Base-by-base conservation (phyloP, 768 basidiomycete genomes). In the Strobilomyces dryophilus region DNA sequence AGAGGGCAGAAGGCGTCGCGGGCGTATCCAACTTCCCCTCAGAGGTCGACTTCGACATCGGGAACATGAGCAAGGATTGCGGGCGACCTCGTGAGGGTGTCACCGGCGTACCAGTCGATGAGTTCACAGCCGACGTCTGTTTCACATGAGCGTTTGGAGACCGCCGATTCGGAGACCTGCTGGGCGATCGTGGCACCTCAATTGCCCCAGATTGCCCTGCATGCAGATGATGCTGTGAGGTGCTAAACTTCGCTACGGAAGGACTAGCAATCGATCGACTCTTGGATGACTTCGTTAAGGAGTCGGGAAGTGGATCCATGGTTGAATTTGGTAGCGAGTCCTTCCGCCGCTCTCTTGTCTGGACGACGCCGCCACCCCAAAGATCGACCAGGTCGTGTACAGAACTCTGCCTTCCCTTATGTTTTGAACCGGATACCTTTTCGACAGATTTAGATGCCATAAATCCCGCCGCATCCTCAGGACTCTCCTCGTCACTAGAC, bases 321-420 rank as follows among this genome's bases (percentile, higher is more conserved):
- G 65, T 42, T 59, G 64, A 27, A 36, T 49, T 61, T 18, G 57
- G 48, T 18, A 45, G 20, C 18, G 41, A 44, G 54, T 70, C 62
- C 52, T 64, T 66, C 31, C 69, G 71, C 56, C 74, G 78, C 57
- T 81, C 78, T 59, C 76, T 79, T 21, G 64, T 64, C 56, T 66
- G 72, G 45, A 60, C 57, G 53, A 74, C 55, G 14, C 77, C 75
- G 8, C 86, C 87, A 39, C 87, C 87, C 76, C 85, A 91, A 27
- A 92, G 66, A 65, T 87, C 86, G 27, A 92, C 87, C 51, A 92
- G 65, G 62, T 92, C 86, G 61, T 93, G 89, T 21, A 92, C 89
- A 12, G 91, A 92, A 61, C 82, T 85, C 73, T 92, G 88, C 57
- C 89, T 73, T 37, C 79, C 74, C 59, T 68, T 76, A 39, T 70